Percentiles rank a stretch among this genome's conserved stretches.
Conservation (phyloP, 257 asterid genomes). For the Verbena officinalis region DNA sequence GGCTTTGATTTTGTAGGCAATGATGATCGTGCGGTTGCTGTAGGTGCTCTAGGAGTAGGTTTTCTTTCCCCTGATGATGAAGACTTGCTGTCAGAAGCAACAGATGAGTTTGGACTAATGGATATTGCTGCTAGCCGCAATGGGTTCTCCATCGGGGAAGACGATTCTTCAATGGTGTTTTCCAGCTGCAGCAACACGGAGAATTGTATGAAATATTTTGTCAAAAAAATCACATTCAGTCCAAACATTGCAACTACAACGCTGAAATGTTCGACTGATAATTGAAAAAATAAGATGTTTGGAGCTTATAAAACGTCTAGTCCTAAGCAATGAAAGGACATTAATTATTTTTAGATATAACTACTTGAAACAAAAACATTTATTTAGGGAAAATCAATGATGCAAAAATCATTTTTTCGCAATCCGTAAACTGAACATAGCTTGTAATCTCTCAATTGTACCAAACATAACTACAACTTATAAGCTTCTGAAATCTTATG, state of each 20-base stretch:
- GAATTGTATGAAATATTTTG: not conserved
- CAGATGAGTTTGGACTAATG: slow-evolving; percentile 30
- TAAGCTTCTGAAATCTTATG: no score
- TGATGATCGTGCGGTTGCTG: slow-evolving; percentile 53
- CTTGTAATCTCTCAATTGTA: no score
- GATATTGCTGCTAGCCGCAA: slow-evolving; percentile 25
- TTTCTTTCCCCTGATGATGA: slow-evolving; percentile 43
- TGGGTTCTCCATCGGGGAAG: slow-evolving; percentile 29
- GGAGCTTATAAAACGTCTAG: no score
- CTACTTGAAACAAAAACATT: no score
- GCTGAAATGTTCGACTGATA: not conserved
- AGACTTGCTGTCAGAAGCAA: slow-evolving; percentile 42
- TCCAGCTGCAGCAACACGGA: slow-evolving; percentile 45
- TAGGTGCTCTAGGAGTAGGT: slow-evolving; percentile 49
- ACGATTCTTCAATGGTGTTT: slow-evolving; percentile 32
- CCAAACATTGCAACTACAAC: not conserved
- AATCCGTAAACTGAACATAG: no score
- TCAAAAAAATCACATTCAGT: not conserved
- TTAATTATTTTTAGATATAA: no score
- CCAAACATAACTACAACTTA: no score
- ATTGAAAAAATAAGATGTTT: no score
- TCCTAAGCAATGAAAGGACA: no score
- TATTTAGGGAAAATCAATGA: no score
- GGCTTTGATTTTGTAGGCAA: slow-evolving; percentile 48
- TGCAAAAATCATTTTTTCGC: no score